Evolutionary conservation across 257 asterid species (phyloP).

Genomic region (Solanum dulcamara): DNA sequence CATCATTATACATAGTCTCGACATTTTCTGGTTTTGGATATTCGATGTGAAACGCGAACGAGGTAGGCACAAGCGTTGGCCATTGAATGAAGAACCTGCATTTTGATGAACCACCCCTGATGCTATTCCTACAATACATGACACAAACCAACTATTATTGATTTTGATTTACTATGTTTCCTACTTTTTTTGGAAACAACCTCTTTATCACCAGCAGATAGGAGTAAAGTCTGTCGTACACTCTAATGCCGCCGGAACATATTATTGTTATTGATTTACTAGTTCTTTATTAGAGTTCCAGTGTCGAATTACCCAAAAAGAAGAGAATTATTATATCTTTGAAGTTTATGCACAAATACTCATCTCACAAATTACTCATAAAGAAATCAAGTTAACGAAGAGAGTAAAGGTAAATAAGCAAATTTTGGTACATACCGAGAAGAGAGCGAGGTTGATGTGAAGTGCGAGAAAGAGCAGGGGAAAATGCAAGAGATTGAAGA

Average conservation of each 20-base stretch:
- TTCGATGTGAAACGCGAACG: conserved; percentile 19
- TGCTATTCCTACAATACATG: conserved; percentile 27
- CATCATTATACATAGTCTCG: conserved; percentile 40
- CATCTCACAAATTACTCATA: background rate
- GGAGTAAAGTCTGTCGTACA: no score
- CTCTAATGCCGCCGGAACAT: no score
- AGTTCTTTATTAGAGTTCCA: no score
- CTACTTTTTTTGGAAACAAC: no score
- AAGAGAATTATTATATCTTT: background rate
- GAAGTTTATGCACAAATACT: background rate
- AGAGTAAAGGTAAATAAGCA: background rate
- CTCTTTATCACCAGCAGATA: no score
- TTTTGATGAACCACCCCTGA: conserved; percentile 30
- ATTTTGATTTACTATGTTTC: background rate
- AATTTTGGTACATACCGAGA: conserved; percentile 25
- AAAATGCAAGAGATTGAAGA: conserved; percentile 51
- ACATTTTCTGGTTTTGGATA: background rate
- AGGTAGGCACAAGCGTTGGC: conserved; percentile 31
- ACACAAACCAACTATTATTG: background rate
- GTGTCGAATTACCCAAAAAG: background rate
- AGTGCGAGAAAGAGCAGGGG: conserved; percentile 40
- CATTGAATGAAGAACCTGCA: conserved; percentile 52
- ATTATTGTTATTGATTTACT: no score
- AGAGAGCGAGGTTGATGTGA: conserved; percentile 30
- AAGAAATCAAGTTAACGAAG: background rate